Percentiles rank a stretch among this genome's conserved stretches.
Evolutionary conservation across 1,139 yeast genomes (phyloP).

Genomic region (Wickerhamomyces sp.): DNA sequence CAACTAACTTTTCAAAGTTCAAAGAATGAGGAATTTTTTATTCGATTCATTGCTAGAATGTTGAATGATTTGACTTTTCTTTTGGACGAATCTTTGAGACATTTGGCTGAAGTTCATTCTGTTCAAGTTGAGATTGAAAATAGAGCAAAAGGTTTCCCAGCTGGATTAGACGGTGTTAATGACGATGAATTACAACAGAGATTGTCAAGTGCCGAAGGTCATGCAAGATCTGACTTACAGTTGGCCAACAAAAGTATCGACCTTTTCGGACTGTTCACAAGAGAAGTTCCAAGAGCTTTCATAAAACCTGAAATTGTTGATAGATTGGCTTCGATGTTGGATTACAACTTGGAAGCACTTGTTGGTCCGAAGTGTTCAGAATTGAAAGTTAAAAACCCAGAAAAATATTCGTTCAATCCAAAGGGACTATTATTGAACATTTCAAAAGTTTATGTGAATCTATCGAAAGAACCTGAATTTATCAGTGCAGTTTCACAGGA

Average conservation of each 20-base stretch:
- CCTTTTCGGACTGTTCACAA: conserved; percentile 74
- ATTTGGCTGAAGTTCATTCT: conserved; percentile 70
- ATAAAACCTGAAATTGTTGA: conserved; percentile 87
- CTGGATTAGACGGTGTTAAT: conserved; percentile 48
- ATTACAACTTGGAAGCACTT: conserved; percentile 81
- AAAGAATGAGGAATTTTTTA: conserved; percentile 72
- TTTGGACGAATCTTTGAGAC: conserved; percentile 84
- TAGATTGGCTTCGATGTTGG: conserved; percentile 90
- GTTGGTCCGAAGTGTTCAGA: conserved; percentile 95
- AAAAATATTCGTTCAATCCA: conserved; percentile 80
- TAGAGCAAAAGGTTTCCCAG: conserved; percentile 36
- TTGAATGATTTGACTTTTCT: conserved; percentile 89
- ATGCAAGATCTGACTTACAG: conserved; percentile 78
- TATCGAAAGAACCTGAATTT: conserved; percentile 60
- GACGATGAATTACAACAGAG: conserved; percentile 53
- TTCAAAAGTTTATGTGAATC: conserved; percentile 70
- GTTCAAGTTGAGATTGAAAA: conserved; percentile 54
- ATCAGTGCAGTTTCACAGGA: conserved; percentile 82
- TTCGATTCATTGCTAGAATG: conserved; percentile 90
- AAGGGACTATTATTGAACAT: conserved; percentile 62
- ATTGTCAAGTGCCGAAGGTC: conserved; percentile 60
- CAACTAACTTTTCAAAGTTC: conserved; percentile 67
- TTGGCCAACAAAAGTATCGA: conserved; percentile 79
- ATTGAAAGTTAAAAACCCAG: conserved; percentile 80
- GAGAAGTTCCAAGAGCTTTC: conserved; percentile 83